Evolutionary conservation across 495 filamentous ascomycete genomes (phyloP).

Genomic region (Trichodelitschia bisporula): DNA sequence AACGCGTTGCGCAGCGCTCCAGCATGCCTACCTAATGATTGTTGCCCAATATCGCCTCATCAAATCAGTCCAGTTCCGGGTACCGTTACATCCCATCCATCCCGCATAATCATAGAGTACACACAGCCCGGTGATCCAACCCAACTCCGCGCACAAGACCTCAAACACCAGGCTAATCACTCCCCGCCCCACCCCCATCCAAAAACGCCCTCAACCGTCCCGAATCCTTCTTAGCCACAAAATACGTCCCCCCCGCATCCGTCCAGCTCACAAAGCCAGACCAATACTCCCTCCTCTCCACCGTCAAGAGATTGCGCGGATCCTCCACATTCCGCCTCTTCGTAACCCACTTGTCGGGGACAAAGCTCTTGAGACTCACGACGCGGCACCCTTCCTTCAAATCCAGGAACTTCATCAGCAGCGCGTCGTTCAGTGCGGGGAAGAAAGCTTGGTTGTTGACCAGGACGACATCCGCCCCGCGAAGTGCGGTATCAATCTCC

Average conservation of each 20-base stretch:
- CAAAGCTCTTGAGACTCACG: conserved; percentile 63
- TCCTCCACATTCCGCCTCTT: conserved; percentile 49
- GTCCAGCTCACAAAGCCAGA: conserved; percentile 83
- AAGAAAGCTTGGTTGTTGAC: conserved; percentile 96
- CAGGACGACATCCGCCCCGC: conserved; percentile 71
- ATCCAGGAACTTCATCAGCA: conserved; percentile 81
- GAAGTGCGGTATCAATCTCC: conserved; percentile 42
- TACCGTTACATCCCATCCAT: no score
- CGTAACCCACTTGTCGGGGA: conserved; percentile 25
- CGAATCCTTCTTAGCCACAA: conserved; percentile 59
- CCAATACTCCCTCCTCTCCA: conserved; percentile 53
- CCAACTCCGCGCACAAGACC: no score
- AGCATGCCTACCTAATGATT: no score
- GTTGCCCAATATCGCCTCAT: no score
- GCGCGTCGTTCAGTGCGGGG: conserved; percentile 56
- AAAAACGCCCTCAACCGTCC: neutral
- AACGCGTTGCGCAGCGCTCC: no score
- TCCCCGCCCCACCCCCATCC: no score
- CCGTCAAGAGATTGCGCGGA: conserved; percentile 50
- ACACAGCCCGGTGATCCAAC: no score
- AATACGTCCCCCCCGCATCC: conserved; percentile 57
- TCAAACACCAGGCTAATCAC: no score
- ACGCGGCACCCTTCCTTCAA: conserved; percentile 79
- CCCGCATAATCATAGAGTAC: no score
- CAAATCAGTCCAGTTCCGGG: no score